These are phyloP conservation scores for Xylaria venustula DNA, from an alignment of 495 filamentous ascomycete species.

Conservation along the genomic window DNA sequence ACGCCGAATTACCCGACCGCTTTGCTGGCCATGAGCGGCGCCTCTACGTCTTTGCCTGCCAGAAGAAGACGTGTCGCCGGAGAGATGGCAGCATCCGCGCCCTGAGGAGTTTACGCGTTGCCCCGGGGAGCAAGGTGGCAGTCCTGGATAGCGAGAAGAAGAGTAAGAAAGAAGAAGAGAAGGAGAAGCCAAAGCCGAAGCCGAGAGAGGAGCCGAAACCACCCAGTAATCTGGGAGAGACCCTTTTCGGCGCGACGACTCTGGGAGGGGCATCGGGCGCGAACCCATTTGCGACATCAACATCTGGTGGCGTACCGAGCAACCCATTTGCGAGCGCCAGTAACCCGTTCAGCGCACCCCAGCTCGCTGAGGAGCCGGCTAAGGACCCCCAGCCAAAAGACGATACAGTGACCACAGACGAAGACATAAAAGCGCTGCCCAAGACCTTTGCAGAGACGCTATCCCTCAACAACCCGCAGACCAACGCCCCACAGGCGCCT, in stretches of 20 bases:
- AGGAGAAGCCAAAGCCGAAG: no score
- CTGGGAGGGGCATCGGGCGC: constrained; percentile 15
- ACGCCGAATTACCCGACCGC: constrained; percentile 82
- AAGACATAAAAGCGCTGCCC: constrained; percentile 46
- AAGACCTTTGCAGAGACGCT: constrained; percentile 68
- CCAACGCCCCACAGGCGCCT: constrained; percentile 36
- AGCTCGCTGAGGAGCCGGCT: constrained; percentile 25
- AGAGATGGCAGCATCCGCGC: constrained; percentile 78
- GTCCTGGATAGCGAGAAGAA: constrained; percentile 29
- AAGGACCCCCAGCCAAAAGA: neutral
- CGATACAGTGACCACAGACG: constrained; percentile 16
- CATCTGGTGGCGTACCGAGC: constrained; percentile 1
- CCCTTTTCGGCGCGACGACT: constrained; percentile 52
- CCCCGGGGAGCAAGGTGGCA: constrained; percentile 22
- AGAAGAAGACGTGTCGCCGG: constrained; percentile 73
- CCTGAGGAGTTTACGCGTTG: constrained; percentile 60
- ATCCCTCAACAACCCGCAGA: constrained; percentile 45
- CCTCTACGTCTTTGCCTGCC: constrained; percentile 81
- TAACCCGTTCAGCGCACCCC: constrained; percentile 25
- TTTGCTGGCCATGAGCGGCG: constrained; percentile 85
- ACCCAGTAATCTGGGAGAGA: constrained; percentile 53
- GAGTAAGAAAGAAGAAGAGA: constrained; percentile 37
- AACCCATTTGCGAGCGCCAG: constrained; percentile 28
- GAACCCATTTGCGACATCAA: constrained; percentile 48
- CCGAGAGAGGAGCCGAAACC: constrained; percentile 29